phyloP scores from a whole-genome alignment of 176 grass and related monocot genomes.

The Calamus simplicifolius region DNA sequence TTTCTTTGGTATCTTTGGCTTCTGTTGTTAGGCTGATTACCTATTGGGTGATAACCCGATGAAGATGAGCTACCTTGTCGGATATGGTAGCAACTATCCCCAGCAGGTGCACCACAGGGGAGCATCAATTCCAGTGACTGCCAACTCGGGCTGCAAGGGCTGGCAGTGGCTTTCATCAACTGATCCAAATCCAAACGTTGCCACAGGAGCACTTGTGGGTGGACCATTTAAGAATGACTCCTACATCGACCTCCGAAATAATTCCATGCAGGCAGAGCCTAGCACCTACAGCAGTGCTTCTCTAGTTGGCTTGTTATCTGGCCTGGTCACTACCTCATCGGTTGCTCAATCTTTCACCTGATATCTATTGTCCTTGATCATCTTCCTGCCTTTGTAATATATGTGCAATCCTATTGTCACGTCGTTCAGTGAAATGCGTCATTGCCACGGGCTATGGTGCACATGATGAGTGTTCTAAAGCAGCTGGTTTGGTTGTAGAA shows the following conservation, averaged over 20 bases:
- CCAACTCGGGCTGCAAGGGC: constrained; percentile 42
- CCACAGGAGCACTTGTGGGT: constrained; percentile 52
- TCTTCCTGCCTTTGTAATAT: no score
- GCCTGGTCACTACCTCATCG: constrained; percentile 38
- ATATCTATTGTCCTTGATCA: not conserved
- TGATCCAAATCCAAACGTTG: constrained; percentile 52
- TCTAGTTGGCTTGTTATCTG: constrained; percentile 50
- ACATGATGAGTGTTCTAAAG: no score
- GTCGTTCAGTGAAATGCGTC: no score
- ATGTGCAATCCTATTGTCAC: no score
- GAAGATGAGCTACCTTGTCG: constrained; percentile 81
- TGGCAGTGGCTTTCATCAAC: constrained; percentile 45
- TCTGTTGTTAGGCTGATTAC: constrained; percentile 37
- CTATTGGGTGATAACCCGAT: constrained; percentile 65
- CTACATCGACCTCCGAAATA: constrained; percentile 43
- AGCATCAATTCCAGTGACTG: constrained; percentile 56
- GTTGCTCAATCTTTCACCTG: constrained; percentile 29
- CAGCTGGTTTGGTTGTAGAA: no score
- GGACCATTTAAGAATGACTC: constrained; percentile 67
- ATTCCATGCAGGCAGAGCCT: constrained; percentile 53
- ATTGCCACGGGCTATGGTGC: no score
- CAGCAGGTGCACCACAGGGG: constrained; percentile 64
- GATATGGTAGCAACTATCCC: constrained; percentile 52
- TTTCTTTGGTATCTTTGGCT: not conserved
- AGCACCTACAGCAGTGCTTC: constrained; percentile 60